A percentile compares a stretch with the other conserved stretches of the same genome.
Conservation (phyloP, 768 basidiomycete species). For the Lactarius akahatsu region DNA sequence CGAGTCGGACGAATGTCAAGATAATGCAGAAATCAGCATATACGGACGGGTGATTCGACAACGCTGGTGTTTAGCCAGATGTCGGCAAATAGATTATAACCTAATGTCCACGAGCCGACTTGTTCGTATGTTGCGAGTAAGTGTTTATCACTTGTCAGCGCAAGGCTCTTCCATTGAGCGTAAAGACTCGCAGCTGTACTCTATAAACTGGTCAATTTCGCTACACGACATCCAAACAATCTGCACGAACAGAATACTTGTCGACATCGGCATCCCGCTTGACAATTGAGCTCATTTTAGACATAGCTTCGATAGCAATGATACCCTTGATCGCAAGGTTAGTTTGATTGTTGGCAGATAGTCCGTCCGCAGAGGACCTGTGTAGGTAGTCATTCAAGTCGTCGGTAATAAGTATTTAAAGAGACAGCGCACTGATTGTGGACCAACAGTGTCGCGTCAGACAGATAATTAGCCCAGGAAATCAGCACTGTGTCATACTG, state of each 20-base stretch:
- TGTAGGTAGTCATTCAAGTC: not conserved
- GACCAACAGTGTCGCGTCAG: slow-evolving; percentile 47
- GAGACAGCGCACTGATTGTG: slow-evolving; percentile 51
- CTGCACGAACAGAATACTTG: slow-evolving; percentile 33
- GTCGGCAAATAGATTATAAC: slow-evolving; percentile 65
- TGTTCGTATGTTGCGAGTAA: slow-evolving; percentile 10
- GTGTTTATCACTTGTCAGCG: slow-evolving; percentile 13
- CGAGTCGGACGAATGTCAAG: not conserved
- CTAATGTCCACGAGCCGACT: slow-evolving; percentile 50
- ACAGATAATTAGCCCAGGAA: slow-evolving; percentile 37
- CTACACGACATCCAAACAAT: not conserved
- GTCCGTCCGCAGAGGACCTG: slow-evolving; percentile 6
- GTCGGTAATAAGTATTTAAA: slow-evolving; percentile 37
- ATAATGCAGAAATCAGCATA: not conserved
- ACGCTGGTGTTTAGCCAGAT: slow-evolving; percentile 54
- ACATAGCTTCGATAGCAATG: slow-evolving; percentile 63
- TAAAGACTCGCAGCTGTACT: slow-evolving; percentile 3
- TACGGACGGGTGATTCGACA: slow-evolving; percentile 37
- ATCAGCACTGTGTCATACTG: slow-evolving; percentile 20
- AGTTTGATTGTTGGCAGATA: slow-evolving; percentile 51
- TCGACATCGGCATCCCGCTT: slow-evolving; percentile 26
- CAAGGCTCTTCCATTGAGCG: slow-evolving; percentile 21
- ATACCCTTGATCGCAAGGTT: slow-evolving; percentile 76
- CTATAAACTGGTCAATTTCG: slow-evolving; percentile 8
- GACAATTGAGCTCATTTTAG: slow-evolving; percentile 45